Evolutionary conservation across 805 yeast genomes (phyloP), one percentile per base, ranked within the genome.

Genomic region (Ascoidea asiatica): DNA sequence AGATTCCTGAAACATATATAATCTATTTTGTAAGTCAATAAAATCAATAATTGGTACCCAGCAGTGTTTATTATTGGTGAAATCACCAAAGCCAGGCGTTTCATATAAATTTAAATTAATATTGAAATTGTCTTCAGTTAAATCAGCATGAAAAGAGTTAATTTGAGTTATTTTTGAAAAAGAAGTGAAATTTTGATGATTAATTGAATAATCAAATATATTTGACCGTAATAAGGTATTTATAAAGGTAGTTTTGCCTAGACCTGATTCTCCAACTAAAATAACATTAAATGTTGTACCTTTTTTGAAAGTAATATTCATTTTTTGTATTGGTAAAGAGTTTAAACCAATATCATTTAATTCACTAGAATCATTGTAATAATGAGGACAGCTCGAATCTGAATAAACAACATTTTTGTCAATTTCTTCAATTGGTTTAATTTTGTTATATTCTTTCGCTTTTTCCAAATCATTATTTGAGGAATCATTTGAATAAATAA

Each of bases 231-330:
- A 40, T 29, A 40, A 40, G 6, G 94, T 79, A 66, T 89, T 85
- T 53, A 87, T 65, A 50, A 88, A 85, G 1, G 90, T 77, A 4
- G 86, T 75, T 57, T 85, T 86, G 40, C 95, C 95, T 43, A 84
- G 69, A 3, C 96, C 96, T 43, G 82, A 69, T 60, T 82, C 88
- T 23, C 97, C 96, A 41, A 82, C 88, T 36, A 87, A 77, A 83
- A 88, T 77, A 46, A 89, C 55, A 40, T 94, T 86, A 62, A 85
- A 82, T 21, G 78, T 67, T 19, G 85, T 77, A 17, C 95, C 95
- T 46, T 69, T 67, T 29, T 29, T 29, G 15, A 29, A 29, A 29
- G 15, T 29, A 29, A 11, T 11, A 29, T 8, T 29, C 15, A 11
- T 8, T 29, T 15, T 29, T 29, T 29, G 35, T 11, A 11, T 29